Percentiles rank a stretch among this genome's conserved stretches.
phyloP scores from a whole-genome alignment of 2,329 filamentous ascomycete genomes.

The Colletotrichum kahawae region DNA sequence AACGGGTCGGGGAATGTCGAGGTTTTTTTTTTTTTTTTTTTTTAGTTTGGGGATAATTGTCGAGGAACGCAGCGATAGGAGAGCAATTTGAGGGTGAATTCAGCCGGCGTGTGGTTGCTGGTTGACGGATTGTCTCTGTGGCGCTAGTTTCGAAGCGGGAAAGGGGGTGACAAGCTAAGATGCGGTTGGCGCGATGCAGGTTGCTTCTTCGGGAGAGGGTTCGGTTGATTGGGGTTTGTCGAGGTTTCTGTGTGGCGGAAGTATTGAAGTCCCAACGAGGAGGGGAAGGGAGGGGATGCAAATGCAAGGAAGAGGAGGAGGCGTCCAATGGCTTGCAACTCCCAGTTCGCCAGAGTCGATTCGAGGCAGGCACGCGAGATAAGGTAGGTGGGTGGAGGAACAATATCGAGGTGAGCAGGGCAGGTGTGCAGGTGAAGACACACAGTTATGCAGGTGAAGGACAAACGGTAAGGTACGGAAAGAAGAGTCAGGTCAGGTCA shows the following conservation, averaged over 20 bases:
- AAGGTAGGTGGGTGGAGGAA: neutral
- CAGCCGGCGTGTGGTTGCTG: neutral
- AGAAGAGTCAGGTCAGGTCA: neutral
- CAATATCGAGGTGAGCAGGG: neutral
- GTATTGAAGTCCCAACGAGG: neutral
- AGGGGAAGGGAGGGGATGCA: neutral
- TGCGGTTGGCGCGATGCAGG: neutral
- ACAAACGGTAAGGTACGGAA: neutral
- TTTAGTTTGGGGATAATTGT: neutral
- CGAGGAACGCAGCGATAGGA: neutral
- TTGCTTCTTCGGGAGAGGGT: neutral
- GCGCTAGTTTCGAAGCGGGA: neutral
- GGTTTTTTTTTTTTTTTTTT: neutral
- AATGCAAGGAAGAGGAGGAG: neutral
- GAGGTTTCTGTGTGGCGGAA: neutral
- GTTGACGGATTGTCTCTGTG: neutral
- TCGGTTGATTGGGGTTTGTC: neutral
- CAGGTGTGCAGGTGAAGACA: neutral
- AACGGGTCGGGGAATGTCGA: neutral
- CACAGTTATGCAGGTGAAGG: neutral
- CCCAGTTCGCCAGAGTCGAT: neutral
- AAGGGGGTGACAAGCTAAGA: neutral
- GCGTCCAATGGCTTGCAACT: neutral
- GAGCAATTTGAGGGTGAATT: neutral
- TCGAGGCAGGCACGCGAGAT: neutral